Evolutionary conservation across 2,329 filamentous ascomycete genomes (phyloP).

Genomic region (Talaromyces piceae): DNA sequence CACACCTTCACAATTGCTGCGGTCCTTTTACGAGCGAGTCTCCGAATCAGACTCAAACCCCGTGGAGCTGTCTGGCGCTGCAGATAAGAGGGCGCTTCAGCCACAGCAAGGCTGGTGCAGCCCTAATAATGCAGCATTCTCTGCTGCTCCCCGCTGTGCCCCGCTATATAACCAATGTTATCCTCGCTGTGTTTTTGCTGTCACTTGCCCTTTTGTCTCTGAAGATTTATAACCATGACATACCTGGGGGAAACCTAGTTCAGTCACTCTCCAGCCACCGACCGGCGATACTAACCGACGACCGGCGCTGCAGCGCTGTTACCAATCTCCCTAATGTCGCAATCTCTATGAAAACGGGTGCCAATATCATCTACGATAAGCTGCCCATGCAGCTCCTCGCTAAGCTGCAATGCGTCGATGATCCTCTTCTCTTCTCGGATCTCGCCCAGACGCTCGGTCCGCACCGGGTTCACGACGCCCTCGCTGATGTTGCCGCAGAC

Average conservation of each 20-base stretch:
- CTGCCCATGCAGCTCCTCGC: conserved; percentile 51
- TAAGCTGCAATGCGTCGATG: conserved; percentile 40
- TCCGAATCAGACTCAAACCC: neutral
- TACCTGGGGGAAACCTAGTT: conserved; percentile 1
- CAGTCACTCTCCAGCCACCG: neutral
- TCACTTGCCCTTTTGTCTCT: conserved; percentile 6
- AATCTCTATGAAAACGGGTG: conserved; percentile 52
- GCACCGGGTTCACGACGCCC: conserved; percentile 25
- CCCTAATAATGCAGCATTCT: conserved; percentile 8
- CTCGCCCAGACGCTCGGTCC: conserved; percentile 25
- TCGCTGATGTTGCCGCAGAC: conserved; percentile 31
- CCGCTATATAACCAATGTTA: conserved; percentile 6
- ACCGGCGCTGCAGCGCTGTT: conserved; percentile 32
- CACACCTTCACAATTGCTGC: neutral
- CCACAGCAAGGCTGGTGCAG: neutral
- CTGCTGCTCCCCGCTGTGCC: conserved; percentile 5
- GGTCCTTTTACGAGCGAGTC: neutral
- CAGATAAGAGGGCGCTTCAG: neutral
- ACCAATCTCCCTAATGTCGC: conserved; percentile 42
- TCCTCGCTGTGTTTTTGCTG: conserved; percentile 8
- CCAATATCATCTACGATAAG: conserved; percentile 46
- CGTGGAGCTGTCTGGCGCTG: neutral
- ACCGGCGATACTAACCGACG: conserved; percentile 1
- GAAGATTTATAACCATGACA: conserved; percentile 4
- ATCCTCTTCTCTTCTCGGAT: conserved; percentile 44